These are phyloP conservation scores for Helotiales sp. DNA, from an alignment of 2,329 filamentous ascomycete species.

Conservation along the genomic window DNA sequence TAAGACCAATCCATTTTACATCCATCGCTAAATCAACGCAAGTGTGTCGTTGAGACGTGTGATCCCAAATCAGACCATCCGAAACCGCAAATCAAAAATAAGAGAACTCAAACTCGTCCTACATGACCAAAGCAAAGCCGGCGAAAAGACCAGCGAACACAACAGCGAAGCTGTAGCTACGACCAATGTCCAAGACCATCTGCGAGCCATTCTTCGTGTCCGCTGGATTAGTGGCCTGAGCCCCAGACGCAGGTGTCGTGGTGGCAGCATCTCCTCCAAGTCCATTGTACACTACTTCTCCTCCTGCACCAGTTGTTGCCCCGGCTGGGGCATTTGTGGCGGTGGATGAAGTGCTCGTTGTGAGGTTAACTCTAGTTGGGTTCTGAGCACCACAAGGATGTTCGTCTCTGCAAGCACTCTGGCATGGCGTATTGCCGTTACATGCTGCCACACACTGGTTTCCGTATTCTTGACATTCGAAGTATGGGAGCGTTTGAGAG, in stretches of 20 bases:
- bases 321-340: slow-evolving; percentile 48
- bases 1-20: slow-evolving; percentile 25
- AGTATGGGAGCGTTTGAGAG: slow-evolving; percentile 79
- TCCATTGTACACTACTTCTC: slow-evolving; percentile 49
- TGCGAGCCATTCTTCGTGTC: slow-evolving; percentile 43
- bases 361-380: slow-evolving; percentile 64
- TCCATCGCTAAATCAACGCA: slow-evolving; percentile 30
- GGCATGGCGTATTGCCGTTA: slow-evolving; percentile 60
- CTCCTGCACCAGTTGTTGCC: slow-evolving; percentile 38
- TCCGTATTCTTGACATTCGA: slow-evolving; percentile 73
- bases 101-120: slow-evolving; percentile 20
- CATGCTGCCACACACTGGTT: slow-evolving; percentile 69
- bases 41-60: slow-evolving; percentile 15
- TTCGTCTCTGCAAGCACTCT: slow-evolving; percentile 64
- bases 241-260: slow-evolving; percentile 28
- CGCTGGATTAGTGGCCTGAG: slow-evolving; percentile 22
- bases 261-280: slow-evolving; percentile 46
- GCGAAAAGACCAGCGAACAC: slow-evolving; percentile 60
- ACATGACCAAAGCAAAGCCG: slow-evolving; percentile 61
- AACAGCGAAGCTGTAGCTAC: slow-evolving; percentile 59
- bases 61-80: background rate
- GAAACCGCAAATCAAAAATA: slow-evolving; percentile 14
- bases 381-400: slow-evolving; percentile 74
- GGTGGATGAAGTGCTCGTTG: slow-evolving; percentile 43
- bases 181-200: slow-evolving; percentile 55